A percentile compares a stretch with the other conserved stretches of the same genome.
phyloP scores from a whole-genome alignment of 2,329 filamentous ascomycete genomes.

The Aspergillus luchuensis region DNA sequence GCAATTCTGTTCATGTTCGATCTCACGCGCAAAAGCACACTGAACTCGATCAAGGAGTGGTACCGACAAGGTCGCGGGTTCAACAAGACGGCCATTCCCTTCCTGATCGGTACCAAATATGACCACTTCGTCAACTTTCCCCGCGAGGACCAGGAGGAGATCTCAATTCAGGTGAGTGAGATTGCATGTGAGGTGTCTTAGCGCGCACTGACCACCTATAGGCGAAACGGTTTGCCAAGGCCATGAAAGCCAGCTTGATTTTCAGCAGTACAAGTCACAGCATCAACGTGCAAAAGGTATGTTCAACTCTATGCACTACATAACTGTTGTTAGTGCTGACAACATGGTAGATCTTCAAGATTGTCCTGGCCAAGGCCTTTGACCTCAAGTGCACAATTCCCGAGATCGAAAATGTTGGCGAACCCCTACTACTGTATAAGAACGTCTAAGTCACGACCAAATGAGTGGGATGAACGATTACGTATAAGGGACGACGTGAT shows the following conservation, averaged over 20 bases:
- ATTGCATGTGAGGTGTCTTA: neutral
- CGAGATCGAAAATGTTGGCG: constrained; percentile 96
- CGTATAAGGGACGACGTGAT: constrained; percentile 42
- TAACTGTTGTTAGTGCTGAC: constrained; percentile 28
- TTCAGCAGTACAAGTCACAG: constrained; percentile 99
- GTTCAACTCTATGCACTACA: constrained; percentile 14
- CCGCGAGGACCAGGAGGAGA: constrained; percentile 95
- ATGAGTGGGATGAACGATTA: constrained; percentile 30
- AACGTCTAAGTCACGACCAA: constrained; percentile 36
- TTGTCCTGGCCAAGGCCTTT: constrained; percentile 96
- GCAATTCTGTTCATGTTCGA: constrained; percentile 99
- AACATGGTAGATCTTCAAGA: constrained; percentile 86
- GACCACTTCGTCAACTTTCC: constrained; percentile 99
- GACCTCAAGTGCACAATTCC: constrained; percentile 98
- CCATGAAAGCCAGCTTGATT: constrained; percentile 96
- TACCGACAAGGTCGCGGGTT: constrained; percentile 96
- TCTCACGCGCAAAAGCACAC: constrained; percentile 92
- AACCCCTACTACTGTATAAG: constrained; percentile 90
- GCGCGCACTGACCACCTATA: constrained; percentile 43
- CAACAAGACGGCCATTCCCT: constrained; percentile 99
- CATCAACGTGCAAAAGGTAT: constrained; percentile 98
- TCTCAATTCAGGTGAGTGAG: constrained; percentile 78
- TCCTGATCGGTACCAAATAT: constrained; percentile 96
- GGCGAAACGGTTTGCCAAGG: constrained; percentile 94
- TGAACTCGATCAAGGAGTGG: constrained; percentile 99